Evolutionary conservation across 257 asterid genomes (phyloP).

Genomic region (Solanum tarijense): DNA sequence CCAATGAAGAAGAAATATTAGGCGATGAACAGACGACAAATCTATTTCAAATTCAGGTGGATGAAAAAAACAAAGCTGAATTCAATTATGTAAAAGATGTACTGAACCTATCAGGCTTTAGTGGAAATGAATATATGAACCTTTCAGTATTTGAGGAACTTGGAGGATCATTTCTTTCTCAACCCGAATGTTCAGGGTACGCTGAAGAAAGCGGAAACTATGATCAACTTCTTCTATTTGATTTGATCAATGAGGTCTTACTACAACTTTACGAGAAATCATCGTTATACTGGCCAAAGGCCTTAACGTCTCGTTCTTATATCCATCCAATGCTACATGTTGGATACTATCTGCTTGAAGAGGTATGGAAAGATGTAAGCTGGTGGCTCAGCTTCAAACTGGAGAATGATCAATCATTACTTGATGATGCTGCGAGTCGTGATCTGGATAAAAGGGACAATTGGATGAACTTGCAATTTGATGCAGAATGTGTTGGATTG

Average conservation of each 20-base stretch:
- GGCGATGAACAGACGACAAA: conserved; percentile 9
- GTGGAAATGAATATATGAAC: conserved; percentile 33
- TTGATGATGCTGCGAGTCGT: conserved; percentile 45
- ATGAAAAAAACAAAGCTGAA: conserved; percentile 30
- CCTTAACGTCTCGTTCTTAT: conserved; percentile 20
- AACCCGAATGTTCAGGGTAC: conserved; percentile 12
- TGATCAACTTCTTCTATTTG: conserved; percentile 52
- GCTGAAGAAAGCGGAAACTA: conserved; percentile 20
- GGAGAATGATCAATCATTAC: conserved; percentile 30
- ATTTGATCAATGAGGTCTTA: conserved; percentile 58
- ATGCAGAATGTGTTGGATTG: conserved; percentile 62
- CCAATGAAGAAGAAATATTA: conserved; percentile 11
- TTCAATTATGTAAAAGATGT: conserved; percentile 59
- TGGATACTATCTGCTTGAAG: conserved; percentile 50
- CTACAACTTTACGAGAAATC: conserved; percentile 47
- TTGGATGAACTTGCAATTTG: conserved; percentile 81
- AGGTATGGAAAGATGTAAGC: conserved; percentile 59
- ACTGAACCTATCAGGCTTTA: conserved; percentile 63
- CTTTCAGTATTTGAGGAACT: conserved; percentile 48
- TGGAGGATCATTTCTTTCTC: conserved; percentile 23
- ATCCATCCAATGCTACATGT: conserved; percentile 54
- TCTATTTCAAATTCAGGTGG: conserved; percentile 21
- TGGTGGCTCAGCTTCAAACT: conserved; percentile 29
- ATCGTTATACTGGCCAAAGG: conserved; percentile 52
- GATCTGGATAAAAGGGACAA: conserved; percentile 39